Conservation (phyloP, 1,284 basidiomycete species). For the Neolentinus lepideus region DNA sequence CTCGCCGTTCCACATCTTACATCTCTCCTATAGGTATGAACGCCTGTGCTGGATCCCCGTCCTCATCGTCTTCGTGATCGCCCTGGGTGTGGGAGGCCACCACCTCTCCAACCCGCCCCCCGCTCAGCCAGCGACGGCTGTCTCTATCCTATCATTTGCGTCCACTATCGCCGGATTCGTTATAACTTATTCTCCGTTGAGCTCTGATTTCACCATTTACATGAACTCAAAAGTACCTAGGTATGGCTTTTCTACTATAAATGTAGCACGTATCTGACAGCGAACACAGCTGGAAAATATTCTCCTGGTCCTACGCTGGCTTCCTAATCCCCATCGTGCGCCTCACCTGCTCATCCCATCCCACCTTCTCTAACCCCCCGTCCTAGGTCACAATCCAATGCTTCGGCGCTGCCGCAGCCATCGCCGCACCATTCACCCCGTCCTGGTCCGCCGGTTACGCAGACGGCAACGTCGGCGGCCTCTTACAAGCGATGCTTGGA, state of each 20-base stretch:
- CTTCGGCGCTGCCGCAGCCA: conserved; percentile 68
- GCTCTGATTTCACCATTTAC: conserved; percentile 73
- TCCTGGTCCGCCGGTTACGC: conserved; percentile 62
- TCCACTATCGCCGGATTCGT: conserved; percentile 70
- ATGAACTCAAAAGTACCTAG: conserved; percentile 48
- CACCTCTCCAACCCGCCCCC: conserved; percentile 40
- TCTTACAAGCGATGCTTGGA: conserved; percentile 69
- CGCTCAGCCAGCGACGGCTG: conserved; percentile 43
- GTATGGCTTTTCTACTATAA: conserved; percentile 23
- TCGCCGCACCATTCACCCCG: conserved; percentile 54
- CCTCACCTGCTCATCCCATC: not conserved
- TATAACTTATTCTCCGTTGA: conserved; percentile 58
- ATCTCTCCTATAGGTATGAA: conserved; percentile 50
- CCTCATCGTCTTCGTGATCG: conserved; percentile 69
- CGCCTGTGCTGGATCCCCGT: conserved; percentile 75
- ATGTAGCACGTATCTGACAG: not conserved
- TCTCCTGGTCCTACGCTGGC: conserved; percentile 69
- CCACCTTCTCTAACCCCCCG: not conserved
- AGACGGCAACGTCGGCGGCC: conserved; percentile 59
- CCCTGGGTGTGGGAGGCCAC: conserved; percentile 68
- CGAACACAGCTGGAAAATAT: conserved; percentile 52
- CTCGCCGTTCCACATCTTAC: not conserved
- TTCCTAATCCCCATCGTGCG: conserved; percentile 64
- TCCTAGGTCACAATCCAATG: conserved; percentile 54
- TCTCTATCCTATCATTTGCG: conserved; percentile 54